Base-by-base conservation (phyloP, 2,329 filamentous ascomycete genomes). In the Penicillium nordicum region DNA sequence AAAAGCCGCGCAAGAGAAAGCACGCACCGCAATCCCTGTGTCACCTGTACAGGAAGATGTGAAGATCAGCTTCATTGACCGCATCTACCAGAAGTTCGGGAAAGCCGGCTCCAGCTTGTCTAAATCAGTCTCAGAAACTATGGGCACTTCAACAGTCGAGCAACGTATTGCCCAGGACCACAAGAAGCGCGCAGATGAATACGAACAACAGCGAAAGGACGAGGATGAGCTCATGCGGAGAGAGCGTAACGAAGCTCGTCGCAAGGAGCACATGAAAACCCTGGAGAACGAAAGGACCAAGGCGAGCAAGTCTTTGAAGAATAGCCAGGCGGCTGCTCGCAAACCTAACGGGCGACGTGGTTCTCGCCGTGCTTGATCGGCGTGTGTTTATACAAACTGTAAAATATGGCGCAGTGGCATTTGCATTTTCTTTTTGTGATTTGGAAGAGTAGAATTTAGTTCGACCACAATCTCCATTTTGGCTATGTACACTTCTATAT, bases 11-110 rank as follows among this genome's bases (percentile, higher is more conserved):
- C 38, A 57, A 16, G 38, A 58, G 16, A 32, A 61, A 30, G 55
- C 50, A 32, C 27, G n/a, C 18, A 46, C 4, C 18, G 36, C 55
- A 25, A 36, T 55, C 40, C 52, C 49, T 16, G 46, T 30, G 12
- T 49, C n/a, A n/a, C 42, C 14, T 16, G 29, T 2, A 32, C 25
- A 23, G 7, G 27, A 46, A 11, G 21, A 12, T 10, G 41, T 55
- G 37, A 55, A 63, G 12, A n/a, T 64, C n/a, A 67, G 65, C 55
- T 58, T 63, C 50, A 65, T 78, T 48, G 75, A 77, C 62, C 72
- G 72, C 38, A 27, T 47, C 18, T 21, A 47, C 50, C 14, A 57
- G 32, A 40, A 58, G 27, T 36, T 51, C 32, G 68, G 68, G n/a
- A 60, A 62, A 41, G 63, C 53, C 27, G 42, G 49, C 16, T 18